A percentile compares a stretch with the other conserved stretches of the same genome.
Evolutionary conservation across 2,329 filamentous ascomycete species (phyloP).

Genomic region (Botrytis tulipae): DNA sequence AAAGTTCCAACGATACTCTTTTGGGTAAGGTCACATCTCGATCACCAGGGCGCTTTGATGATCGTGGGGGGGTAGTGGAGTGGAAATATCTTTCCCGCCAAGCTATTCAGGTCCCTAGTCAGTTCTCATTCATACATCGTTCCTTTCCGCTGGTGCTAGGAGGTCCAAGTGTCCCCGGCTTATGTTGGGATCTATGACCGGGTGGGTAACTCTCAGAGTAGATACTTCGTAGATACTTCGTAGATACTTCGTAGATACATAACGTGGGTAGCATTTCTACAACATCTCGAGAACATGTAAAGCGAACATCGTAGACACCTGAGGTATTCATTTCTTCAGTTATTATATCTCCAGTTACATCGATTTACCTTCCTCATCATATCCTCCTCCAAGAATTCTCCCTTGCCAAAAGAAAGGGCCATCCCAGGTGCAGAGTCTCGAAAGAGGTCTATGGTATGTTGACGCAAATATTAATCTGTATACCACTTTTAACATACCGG

Average conservation of each 20-base stretch:
- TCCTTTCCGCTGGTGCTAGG: neutral
- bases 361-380: neutral
- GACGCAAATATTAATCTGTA: neutral
- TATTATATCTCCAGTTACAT: neutral
- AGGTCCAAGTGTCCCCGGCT: slow-evolving; percentile 5
- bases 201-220: too few species aligned
- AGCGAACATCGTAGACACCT: too few species aligned
- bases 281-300: too few species aligned
- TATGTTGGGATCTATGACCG: too few species aligned
- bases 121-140: neutral
- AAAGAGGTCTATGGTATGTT: neutral
- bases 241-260: too few species aligned
- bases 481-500: neutral
- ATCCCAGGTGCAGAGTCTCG: neutral
- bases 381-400: too few species aligned
- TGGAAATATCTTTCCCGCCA: neutral
- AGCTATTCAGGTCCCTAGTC: neutral
- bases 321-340: too few species aligned
- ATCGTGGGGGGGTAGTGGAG: neutral
- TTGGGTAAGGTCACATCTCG: neutral
- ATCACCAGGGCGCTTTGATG: neutral
- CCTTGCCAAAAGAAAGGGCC: neutral
- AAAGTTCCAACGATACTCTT: neutral
- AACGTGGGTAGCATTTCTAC: too few species aligned
- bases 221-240: too few species aligned